These are phyloP conservation scores for Cyanidioschyzon merolae DNA, from an alignment of 23 red algal genomes.

Conservation along the genomic window DNA sequence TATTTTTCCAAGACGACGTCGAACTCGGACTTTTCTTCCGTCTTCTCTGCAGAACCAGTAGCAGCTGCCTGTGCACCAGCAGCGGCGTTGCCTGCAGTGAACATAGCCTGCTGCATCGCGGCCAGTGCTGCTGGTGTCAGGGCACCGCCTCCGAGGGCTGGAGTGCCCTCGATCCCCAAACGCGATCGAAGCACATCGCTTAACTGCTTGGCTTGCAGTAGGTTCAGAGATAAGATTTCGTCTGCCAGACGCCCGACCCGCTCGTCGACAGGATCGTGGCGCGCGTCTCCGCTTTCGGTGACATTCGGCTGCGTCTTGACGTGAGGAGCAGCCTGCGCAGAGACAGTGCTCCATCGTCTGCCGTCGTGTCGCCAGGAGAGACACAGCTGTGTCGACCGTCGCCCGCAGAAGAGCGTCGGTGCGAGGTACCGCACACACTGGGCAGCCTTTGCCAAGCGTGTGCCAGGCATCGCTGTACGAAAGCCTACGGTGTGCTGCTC, in stretches of 20 bases:
- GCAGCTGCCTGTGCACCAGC: not conserved
- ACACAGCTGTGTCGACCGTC: too few relatives aligned
- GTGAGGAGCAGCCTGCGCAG: too few relatives aligned
- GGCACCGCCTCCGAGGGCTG: constrained; percentile 21
- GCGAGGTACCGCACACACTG: too few relatives aligned
- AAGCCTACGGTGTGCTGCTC: too few relatives aligned
- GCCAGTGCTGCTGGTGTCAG: constrained; percentile 68
- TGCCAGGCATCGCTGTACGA: too few relatives aligned
- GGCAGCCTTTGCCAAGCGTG: too few relatives aligned
- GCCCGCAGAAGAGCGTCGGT: too few relatives aligned
- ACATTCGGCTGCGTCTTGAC: too few relatives aligned
- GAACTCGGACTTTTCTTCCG: constrained; percentile 83
- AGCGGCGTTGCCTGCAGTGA: not conserved
- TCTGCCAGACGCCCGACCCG: not conserved
- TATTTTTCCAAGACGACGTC: constrained; percentile 76
- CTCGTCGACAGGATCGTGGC: not conserved
- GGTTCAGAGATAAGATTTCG: constrained; percentile 67
- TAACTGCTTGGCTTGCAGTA: constrained; percentile 82
- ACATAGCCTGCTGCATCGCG: constrained; percentile 21
- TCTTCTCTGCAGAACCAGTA: constrained; percentile 29
- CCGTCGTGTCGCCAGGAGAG: too few relatives aligned
- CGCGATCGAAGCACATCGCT: constrained; percentile 49
- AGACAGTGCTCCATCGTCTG: too few relatives aligned
- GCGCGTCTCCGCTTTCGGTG: too few relatives aligned
- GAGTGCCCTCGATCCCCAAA: constrained; percentile 51